Conservation (phyloP, 306 rosid species). For the Cyclanthera cordifolia region DNA sequence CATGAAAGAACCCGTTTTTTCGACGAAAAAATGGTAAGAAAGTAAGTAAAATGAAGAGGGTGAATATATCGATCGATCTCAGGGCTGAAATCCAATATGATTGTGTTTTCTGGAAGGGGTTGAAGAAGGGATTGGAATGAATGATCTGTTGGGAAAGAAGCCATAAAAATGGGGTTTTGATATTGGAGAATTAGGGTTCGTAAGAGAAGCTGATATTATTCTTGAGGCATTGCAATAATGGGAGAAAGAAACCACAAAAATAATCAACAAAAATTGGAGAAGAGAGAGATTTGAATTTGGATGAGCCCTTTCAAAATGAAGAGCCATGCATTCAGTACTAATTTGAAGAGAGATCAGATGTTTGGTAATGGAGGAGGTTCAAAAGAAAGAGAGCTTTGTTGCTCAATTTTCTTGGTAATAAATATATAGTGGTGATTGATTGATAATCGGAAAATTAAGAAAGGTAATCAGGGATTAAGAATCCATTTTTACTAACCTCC, state of each 20-base stretch:
- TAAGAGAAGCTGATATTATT: background rate
- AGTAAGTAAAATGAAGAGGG: too few relatives aligned
- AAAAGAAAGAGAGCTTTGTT: too few relatives aligned
- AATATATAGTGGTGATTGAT: too few relatives aligned
- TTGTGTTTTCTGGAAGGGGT: slow-evolving; percentile 8
- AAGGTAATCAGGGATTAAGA: background rate
- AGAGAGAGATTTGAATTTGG: background rate
- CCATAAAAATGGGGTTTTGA: slow-evolving; percentile 3
- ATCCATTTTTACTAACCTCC: background rate
- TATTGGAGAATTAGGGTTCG: background rate
- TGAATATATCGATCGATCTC: too few relatives aligned
- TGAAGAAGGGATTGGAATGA: background rate
- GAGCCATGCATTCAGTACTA: too few relatives aligned
- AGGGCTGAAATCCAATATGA: background rate
- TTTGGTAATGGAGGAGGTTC: too few relatives aligned
- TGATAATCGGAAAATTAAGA: background rate
- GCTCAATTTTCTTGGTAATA: too few relatives aligned
- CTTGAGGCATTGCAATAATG: background rate
- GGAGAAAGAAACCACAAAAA: background rate
- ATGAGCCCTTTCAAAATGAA: background rate
- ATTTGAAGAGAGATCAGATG: too few relatives aligned
- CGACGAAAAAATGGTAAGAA: too few relatives aligned
- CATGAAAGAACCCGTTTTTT: too few relatives aligned
- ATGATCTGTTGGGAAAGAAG: background rate
- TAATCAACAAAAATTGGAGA: background rate